These are phyloP conservation scores for Xylariaceae sp. DNA, from an alignment of 2,329 filamentous ascomycete species.

Conservation along the genomic window DNA sequence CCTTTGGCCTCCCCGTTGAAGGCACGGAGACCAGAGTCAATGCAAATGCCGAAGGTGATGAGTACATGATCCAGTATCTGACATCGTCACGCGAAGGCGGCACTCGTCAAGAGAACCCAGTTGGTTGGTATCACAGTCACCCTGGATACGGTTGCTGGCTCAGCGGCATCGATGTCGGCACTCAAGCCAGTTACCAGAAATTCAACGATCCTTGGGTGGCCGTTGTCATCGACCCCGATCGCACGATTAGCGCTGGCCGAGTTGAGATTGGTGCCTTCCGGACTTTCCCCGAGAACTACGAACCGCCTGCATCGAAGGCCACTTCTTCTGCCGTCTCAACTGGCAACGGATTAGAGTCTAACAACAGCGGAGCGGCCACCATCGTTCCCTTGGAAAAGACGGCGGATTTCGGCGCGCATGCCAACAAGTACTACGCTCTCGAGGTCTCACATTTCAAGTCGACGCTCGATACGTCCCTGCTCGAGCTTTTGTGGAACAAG, in stretches of 20 bases:
- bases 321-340: slow-evolving; percentile 7
- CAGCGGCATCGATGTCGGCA: slow-evolving; percentile 89
- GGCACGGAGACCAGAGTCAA: slow-evolving; percentile 98
- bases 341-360: slow-evolving; percentile 37
- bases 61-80: slow-evolving; percentile 90
- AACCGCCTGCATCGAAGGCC: slow-evolving; percentile 35
- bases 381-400: slow-evolving; percentile 89
- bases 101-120: slow-evolving; percentile 74
- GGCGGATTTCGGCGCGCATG: slow-evolving; percentile 91
- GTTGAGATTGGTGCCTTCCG: slow-evolving; percentile 97
- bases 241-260: slow-evolving; percentile 89
- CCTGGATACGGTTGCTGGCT: slow-evolving; percentile 98
- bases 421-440: slow-evolving; percentile 82
- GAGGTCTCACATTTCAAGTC: slow-evolving; percentile 95
- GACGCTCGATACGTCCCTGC: slow-evolving; percentile 76
- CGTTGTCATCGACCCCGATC: slow-evolving; percentile 92
- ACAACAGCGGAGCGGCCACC: slow-evolving; percentile 26
- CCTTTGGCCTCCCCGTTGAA: slow-evolving; percentile 89
- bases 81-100: slow-evolving; percentile 68
- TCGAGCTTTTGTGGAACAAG: slow-evolving; percentile 95
- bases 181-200: slow-evolving; percentile 77
- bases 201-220: slow-evolving; percentile 90
- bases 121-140: slow-evolving; percentile 98
- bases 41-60: slow-evolving; percentile 90
- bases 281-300: slow-evolving; percentile 75